These are phyloP conservation scores for Solanum etuberosum DNA, from an alignment of 257 asterid genomes.

Conservation along the genomic window DNA sequence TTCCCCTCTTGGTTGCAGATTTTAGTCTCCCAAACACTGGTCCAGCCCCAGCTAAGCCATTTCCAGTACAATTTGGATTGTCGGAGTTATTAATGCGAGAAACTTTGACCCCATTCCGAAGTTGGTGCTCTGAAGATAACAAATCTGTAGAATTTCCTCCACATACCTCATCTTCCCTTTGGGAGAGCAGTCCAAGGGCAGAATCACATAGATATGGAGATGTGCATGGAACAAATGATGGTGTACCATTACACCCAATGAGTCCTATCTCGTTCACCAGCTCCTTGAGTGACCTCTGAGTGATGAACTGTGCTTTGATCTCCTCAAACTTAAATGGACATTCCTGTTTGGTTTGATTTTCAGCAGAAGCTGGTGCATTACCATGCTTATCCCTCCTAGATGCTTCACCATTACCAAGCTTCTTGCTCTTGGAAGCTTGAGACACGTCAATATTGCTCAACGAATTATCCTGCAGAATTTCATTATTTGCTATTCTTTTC, in stretches of 20 bases:
- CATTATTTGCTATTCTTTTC: slow-evolving; percentile 25
- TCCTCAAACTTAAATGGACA: slow-evolving; percentile 68
- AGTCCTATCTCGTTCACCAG: slow-evolving; percentile 58
- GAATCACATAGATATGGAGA: slow-evolving; percentile 38
- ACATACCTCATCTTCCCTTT: slow-evolving; percentile 16
- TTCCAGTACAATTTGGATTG: slow-evolving; percentile 17
- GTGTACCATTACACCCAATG: slow-evolving; percentile 45
- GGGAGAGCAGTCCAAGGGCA: slow-evolving; percentile 22
- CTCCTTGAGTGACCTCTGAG: slow-evolving; percentile 59
- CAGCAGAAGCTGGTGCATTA: slow-evolving; percentile 18
- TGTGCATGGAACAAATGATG: slow-evolving; percentile 32
- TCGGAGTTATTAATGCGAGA: slow-evolving; percentile 7
- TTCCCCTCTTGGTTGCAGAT: slow-evolving; percentile 14
- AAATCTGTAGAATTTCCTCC: slow-evolving; percentile 14
- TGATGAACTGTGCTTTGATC: slow-evolving; percentile 52
- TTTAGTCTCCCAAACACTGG: slow-evolving; percentile 26
- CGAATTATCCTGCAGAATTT: slow-evolving; percentile 24
- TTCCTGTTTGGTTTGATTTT: slow-evolving; percentile 21
- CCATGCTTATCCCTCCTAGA: slow-evolving; percentile 29
- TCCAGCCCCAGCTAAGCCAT: slow-evolving; percentile 16
- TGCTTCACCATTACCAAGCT: slow-evolving; percentile 21
- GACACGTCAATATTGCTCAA: slow-evolving; percentile 10
- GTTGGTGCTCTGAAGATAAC: slow-evolving; percentile 13
- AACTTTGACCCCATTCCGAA: slow-evolving; percentile 15
- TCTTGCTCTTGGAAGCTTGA: slow-evolving; percentile 28